phyloP scores from a whole-genome alignment of 768 basidiomycete species.

The Mycena capillaripes region DNA sequence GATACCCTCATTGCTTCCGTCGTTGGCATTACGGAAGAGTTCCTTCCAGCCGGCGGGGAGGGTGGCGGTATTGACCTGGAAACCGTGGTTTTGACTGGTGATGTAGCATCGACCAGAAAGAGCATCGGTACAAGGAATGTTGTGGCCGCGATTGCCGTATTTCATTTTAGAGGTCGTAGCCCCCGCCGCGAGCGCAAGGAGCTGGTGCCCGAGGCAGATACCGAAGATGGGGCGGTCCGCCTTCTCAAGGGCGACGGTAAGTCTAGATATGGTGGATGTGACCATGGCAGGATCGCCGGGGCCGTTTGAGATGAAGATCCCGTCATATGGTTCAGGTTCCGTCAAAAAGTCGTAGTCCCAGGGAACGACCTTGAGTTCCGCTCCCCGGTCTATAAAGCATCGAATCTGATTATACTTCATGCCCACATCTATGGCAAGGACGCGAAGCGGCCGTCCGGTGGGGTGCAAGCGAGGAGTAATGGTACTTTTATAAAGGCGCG shows the following conservation, averaged over 20 bases:
- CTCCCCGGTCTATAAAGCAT: constrained; percentile 92
- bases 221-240: constrained; percentile 94
- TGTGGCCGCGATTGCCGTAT: constrained; percentile 99
- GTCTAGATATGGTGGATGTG: constrained; percentile 74
- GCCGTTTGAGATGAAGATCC: constrained; percentile 97
- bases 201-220: constrained; percentile 98
- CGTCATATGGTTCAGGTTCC: constrained; percentile 89
- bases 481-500: constrained; percentile 78
- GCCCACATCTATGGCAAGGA: constrained; percentile 96
- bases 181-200: constrained; percentile 94
- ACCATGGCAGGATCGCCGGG: constrained; percentile 96
- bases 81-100: constrained; percentile 99
- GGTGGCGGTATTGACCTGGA: constrained; percentile 87
- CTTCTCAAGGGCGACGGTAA: constrained; percentile 77
- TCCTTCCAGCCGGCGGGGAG: constrained; percentile 92
- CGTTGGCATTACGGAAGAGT: constrained; percentile 96
- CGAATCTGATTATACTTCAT: constrained; percentile 99
- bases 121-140: constrained; percentile 96
- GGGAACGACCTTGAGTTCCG: constrained; percentile 97
- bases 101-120: constrained; percentile 98
- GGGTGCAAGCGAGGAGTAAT: constrained; percentile 74
- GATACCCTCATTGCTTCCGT: constrained; percentile 97
- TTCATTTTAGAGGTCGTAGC: constrained; percentile 99
- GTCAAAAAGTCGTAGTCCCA: constrained; percentile 95
- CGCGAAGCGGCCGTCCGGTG: constrained; percentile 83